Percentiles rank a stretch among this genome's conserved stretches.
phyloP scores from a whole-genome alignment of 768 basidiomycete species.

The Pisolithus orientalis region DNA sequence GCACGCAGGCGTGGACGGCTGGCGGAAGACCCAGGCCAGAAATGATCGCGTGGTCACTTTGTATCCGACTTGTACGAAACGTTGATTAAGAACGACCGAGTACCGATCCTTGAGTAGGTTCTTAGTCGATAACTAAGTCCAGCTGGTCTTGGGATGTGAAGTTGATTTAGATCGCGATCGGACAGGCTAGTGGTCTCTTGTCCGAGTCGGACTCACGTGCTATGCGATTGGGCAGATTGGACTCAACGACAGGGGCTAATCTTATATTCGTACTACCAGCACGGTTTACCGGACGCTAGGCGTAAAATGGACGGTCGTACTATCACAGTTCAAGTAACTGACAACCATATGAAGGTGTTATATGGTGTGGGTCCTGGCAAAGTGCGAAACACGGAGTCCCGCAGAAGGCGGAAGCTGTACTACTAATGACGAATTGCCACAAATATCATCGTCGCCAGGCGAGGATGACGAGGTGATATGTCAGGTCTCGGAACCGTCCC shows the following conservation, averaged over 20 bases:
- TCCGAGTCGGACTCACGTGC: background rate
- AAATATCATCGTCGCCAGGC: no score
- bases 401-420: no score
- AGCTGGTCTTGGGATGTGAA: background rate
- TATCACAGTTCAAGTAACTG: no score
- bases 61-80: background rate
- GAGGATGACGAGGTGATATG: no score
- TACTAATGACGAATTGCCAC: no score
- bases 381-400: no score
- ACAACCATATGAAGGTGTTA: no score
- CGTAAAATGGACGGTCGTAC: no score
- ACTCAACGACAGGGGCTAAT: background rate
- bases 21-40: constrained; percentile 10
- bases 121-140: no score
- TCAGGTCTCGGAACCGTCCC: no score
- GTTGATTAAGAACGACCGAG: background rate
- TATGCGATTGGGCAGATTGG: background rate
- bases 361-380: no score
- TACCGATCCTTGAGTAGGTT: background rate
- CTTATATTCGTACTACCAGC: background rate
- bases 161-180: background rate
- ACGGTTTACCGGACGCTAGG: background rate
- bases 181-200: background rate
- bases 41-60: constrained; percentile 8
- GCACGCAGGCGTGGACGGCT: constrained; percentile 11